Conservation (phyloP, 2,329 filamentous ascomycete species). For the Ambrosiella cleistominuta region DNA sequence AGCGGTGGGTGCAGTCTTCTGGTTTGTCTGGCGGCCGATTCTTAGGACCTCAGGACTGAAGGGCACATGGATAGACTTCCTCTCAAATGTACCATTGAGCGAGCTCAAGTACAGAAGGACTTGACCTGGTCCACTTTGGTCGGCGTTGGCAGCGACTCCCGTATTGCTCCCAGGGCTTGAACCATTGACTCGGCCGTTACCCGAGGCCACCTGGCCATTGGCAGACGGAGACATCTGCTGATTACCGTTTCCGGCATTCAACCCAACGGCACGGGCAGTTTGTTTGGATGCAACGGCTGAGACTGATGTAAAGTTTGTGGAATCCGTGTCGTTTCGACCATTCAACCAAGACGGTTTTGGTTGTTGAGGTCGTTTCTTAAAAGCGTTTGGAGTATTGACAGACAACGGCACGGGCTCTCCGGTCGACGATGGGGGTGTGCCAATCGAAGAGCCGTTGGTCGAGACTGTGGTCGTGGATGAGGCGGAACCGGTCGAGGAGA, state of each 20-base stretch:
- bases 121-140: conserved; percentile 43
- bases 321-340: background rate
- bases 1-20: conserved; percentile 81
- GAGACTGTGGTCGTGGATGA: conserved; percentile 47
- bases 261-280: background rate
- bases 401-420: conserved; percentile 19
- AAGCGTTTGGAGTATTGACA: conserved; percentile 6
- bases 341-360: conserved; percentile 7
- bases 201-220: conserved; percentile 18
- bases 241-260: background rate
- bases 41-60: conserved; percentile 85
- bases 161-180: conserved; percentile 23
- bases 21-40: conserved; percentile 92
- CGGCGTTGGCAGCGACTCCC: conserved; percentile 45
- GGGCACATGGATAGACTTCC: conserved; percentile 87
- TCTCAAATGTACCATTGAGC: conserved; percentile 90
- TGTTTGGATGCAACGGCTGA: conserved; percentile 1
- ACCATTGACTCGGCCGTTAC: conserved; percentile 22
- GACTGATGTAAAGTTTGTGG: background rate
- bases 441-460: conserved; percentile 45
- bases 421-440: conserved; percentile 29
- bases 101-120: conserved; percentile 75
- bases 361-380: conserved; percentile 8
- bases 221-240: conserved; percentile 8
- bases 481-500: conserved; percentile 46